Conservation (phyloP, 805 yeast species). For the Candida orba region DNA sequence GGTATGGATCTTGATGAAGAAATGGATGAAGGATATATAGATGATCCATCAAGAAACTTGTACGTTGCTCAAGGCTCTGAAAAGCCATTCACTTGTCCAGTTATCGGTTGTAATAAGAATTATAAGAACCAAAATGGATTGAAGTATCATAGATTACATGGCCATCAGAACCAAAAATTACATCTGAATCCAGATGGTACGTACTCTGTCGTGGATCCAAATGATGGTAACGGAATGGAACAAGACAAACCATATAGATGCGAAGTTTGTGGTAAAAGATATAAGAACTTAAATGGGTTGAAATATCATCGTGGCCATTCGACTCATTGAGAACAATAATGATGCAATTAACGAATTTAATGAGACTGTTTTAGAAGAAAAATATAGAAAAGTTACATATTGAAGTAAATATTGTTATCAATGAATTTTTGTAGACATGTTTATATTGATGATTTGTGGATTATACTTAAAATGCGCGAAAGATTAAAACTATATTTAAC, state of each 20-base stretch:
- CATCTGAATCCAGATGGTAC: slow-evolving; percentile 92
- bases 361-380: neutral
- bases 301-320: slow-evolving; percentile 97
- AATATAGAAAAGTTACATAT: neutral
- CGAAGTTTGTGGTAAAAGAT: slow-evolving; percentile 96
- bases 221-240: slow-evolving; percentile 90
- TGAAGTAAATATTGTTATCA: too few relatives aligned
- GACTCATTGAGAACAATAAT: slow-evolving; percentile 52
- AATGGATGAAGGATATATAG: slow-evolving; percentile 74
- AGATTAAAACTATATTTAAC: too few relatives aligned
- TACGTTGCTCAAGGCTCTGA: slow-evolving; percentile 92
- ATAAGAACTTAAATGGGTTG: slow-evolving; percentile 91
- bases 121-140: slow-evolving; percentile 97
- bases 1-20: slow-evolving; percentile 38
- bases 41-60: slow-evolving; percentile 92
- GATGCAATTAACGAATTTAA: too few relatives aligned
- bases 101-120: slow-evolving; percentile 94
- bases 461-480: too few relatives aligned
- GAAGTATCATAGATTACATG: slow-evolving; percentile 91
- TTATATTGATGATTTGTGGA: too few relatives aligned
- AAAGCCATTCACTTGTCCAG: slow-evolving; percentile 96
- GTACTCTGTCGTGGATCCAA: slow-evolving; percentile 87
- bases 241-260: slow-evolving; percentile 98
- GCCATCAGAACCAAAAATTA: slow-evolving; percentile 92
- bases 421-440: too few relatives aligned